phyloP scores from a whole-genome alignment of 768 basidiomycete genomes.

The Kwoniella sp. region DNA sequence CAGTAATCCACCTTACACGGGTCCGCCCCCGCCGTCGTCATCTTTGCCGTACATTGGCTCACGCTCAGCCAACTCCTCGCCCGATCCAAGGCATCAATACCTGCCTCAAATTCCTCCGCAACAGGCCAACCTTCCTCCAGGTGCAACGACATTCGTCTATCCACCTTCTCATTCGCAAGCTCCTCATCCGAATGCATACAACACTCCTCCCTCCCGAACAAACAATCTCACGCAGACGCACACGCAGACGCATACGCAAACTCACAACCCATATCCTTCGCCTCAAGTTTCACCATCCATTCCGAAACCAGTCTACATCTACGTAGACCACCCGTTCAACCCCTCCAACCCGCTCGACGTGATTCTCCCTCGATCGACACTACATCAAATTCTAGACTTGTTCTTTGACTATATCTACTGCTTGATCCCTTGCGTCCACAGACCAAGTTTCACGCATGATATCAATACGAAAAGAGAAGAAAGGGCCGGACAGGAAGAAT shows the following conservation, averaged over 20 bases:
- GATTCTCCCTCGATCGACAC: slow-evolving; percentile 76
- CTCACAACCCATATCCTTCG: neutral
- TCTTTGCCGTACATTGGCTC: neutral
- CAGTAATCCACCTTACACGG: neutral
- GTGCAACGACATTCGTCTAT: neutral
- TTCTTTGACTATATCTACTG: slow-evolving; percentile 95
- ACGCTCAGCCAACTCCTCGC: neutral
- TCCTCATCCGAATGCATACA: neutral
- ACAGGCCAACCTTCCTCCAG: neutral
- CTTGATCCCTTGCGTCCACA: slow-evolving; percentile 86
- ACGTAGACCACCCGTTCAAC: slow-evolving; percentile 66
- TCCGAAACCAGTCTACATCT: slow-evolving; percentile 58
- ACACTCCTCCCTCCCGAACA: neutral
- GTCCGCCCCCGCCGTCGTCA: neutral
- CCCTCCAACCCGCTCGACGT: slow-evolving; percentile 77
- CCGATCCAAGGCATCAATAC: neutral
- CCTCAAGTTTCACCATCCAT: neutral
- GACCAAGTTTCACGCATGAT: slow-evolving; percentile 89
- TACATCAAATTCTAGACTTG: slow-evolving; percentile 77
- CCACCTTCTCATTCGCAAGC: neutral
- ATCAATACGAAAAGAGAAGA: slow-evolving; percentile 77
- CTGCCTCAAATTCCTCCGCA: neutral
- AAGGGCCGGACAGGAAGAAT: slow-evolving; percentile 70
- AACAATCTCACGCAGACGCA: neutral
- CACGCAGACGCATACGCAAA: no score